Conservation (phyloP, 2,329 filamentous ascomycete genomes). For the Colletotrichum noveboracense region DNA sequence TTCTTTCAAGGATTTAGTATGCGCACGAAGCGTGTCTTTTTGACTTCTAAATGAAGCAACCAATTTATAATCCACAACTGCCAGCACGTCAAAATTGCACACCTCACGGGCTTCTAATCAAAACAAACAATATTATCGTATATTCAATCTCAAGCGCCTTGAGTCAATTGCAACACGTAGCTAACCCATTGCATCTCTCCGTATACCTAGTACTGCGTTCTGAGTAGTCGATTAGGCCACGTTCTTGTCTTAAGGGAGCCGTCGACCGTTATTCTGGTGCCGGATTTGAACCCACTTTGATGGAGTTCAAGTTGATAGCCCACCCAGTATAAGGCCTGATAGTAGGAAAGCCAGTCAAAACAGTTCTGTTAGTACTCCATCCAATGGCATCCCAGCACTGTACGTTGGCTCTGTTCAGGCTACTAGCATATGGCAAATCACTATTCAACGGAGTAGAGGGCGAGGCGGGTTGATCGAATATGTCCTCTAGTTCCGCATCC, state of each 20-base stretch:
- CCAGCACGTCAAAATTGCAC: background rate
- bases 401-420: background rate
- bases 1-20: background rate
- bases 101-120: background rate
- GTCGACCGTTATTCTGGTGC: background rate
- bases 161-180: background rate
- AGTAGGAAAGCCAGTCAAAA: background rate
- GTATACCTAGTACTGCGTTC: background rate
- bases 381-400: background rate
- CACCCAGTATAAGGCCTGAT: accelerated
- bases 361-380: background rate
- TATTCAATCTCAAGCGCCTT: background rate
- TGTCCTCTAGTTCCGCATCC: background rate
- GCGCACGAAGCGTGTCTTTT: background rate
- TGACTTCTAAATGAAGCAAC: background rate
- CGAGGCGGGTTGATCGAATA: accelerated
- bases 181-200: background rate
- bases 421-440: background rate
- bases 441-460: background rate
- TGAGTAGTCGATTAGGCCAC: background rate
- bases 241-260: background rate
- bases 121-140: background rate
- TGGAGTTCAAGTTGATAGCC: background rate
- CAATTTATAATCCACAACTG: accelerated
- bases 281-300: background rate